Evolutionary conservation across 2,329 filamentous ascomycete species (phyloP), one percentile per base, ranked within the genome.

Genomic region (Fusarium sp.): DNA sequence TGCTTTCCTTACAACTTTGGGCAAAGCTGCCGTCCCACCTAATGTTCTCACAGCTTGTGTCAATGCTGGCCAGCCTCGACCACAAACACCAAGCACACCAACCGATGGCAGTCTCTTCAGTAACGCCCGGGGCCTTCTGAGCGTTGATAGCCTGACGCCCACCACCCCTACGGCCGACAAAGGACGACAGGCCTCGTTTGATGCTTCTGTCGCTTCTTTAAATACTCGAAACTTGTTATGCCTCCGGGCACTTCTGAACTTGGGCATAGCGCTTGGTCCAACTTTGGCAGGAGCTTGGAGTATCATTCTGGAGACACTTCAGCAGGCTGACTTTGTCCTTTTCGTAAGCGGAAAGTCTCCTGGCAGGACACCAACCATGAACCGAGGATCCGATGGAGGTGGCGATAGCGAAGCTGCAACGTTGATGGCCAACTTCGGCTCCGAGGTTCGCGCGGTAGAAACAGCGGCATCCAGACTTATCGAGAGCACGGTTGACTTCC

Each of bases 241-340:
- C 77, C 85, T 99, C 48, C 88, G 97, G 78, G 96, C 96, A 36
- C 86, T 99, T 22, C 85, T 99, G n/a, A 99, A 99, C 76, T 84
- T 99, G 8, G 96, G 96, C 5, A 99, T 98, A 78, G 96, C 96
- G 6, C 84, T 99, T 3, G 96, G 96, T 0, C 95, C 96, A 7
- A 98, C 94, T 0, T 86, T 99, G 2, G 91, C 93, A 41, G 87
- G 89, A 20, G 93, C 96, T 2, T 99, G 97, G 94, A 91, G 91
- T 4, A 98, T 99, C 66, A 87, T 99, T 22, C 88, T 99, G 3
- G 95, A 97, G 78, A 97, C 95, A 1, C 84, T 99, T 13, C 95
- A 98, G 78, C 94, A 98, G 81, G 95, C 96, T 6, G 96, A 98
- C 77, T 91, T 97, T 71, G 91, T 98, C 8, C 87, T 98, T 32